Base-by-base conservation (phyloP, 306 rosid genomes). In the Trichosanthes cucumerina region DNA sequence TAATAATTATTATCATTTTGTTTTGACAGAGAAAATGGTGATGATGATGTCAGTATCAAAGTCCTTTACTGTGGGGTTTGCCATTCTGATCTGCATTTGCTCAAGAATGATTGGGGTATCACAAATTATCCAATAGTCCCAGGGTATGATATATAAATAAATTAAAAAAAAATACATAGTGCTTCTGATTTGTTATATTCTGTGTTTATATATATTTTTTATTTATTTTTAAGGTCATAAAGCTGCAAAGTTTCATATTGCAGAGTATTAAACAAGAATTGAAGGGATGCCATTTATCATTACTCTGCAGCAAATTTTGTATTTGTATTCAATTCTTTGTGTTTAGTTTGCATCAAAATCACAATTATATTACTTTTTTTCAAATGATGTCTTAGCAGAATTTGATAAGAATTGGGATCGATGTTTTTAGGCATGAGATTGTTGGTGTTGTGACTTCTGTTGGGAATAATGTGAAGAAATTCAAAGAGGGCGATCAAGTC, bases 41-140 rank as follows among this genome's bases (percentile, higher is more conserved):
- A 72, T 0, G 92, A 91, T 36, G 98, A 94, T 74, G 97, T 94
- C 31, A 81, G 90, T 15, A 5, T 94, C 59, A 87, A 92, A 77
- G 82, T 94, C 73, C 91, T 92, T 0, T 94, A 49, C 58, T 94
- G 97, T 54, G 98, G 98, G 21, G 90, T 94, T 89, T 94, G 98
- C 79, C 98, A 94, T 81, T 92, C 97, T 53, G 98, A 94, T 85
- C 87, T 94, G 11, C 98, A 94, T 77, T 66, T 62, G 58, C 24
- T 70, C 21, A 92, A 87, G 85, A 94, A 94, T 31, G 98, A 94
- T 0, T 92, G 97, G 98, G 96, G 96, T n/a, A 57, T 85, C 85
- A 90, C 97, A 2, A 79, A 75, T 46, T 94, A 86, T 81, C 98
- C 98, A 26, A 39, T 94, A 62, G 97, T 94, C 83, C 98, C 98